phyloP scores from a whole-genome alignment of 805 yeast species.

The Helenozyma baotianmanensis region DNA sequence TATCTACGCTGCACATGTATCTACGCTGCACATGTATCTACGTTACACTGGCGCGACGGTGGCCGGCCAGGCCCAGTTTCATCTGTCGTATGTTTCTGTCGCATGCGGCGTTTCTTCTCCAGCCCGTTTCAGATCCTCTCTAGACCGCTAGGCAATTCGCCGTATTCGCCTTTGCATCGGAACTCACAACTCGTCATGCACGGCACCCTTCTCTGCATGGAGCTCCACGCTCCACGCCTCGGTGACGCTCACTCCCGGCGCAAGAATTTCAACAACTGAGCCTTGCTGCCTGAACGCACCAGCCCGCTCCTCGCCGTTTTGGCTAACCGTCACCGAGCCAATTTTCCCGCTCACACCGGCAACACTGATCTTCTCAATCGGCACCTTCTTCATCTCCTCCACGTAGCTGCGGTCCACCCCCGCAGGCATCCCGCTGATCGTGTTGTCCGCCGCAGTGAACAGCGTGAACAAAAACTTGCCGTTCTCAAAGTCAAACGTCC shows the following conservation, averaged over 20 bases:
- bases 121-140: too few species aligned
- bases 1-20: too few species aligned
- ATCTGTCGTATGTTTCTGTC: too few species aligned
- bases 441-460: conserved; percentile 22
- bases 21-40: too few species aligned
- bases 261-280: conserved; percentile 4
- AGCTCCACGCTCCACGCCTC: conserved; percentile 7
- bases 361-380: conserved; percentile 52
- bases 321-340: conserved; percentile 27
- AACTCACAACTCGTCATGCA: conserved; percentile 11
- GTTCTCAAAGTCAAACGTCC: conserved; percentile 50
- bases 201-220: not conserved
- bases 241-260: conserved; percentile 6
- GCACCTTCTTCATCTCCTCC: conserved; percentile 5
- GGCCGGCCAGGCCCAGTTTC: too few species aligned
- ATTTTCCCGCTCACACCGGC: conserved; percentile 29
- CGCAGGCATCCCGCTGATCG: conserved; percentile 3
- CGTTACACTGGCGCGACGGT: too few species aligned
- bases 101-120: too few species aligned
- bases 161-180: too few species aligned
- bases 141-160: too few species aligned
- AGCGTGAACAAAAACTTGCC: conserved; percentile 48
- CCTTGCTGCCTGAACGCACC: conserved; percentile 15
- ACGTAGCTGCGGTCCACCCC: not conserved
- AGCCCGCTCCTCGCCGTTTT: conserved; percentile 34